Base-by-base conservation (phyloP, 2,329 filamentous ascomycete genomes). In the Hymenoscyphus fraxineus region DNA sequence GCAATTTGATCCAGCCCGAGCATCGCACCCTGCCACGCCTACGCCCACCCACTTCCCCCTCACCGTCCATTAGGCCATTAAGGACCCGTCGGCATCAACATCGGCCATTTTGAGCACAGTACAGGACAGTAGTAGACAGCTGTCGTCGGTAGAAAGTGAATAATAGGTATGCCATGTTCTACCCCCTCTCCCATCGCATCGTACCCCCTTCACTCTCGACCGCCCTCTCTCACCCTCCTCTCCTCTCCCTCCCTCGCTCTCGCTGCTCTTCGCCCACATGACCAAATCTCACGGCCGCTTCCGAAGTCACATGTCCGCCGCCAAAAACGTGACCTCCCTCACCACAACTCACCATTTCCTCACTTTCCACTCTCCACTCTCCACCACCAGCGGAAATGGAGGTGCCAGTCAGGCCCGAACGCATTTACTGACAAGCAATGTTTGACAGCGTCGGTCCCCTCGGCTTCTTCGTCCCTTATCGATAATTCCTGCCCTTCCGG, bases 341-440 rank as follows among this genome's bases (percentile, higher is more conserved):
- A 56, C 27, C 27, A 31, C 58, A 44, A n/a, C 40, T 15, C 35
- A 2, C n/a, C 6, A 13, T 15, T 44, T 39, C 2, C 41, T 31
- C 38, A 15, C 27, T 1, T 27, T 47, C 35, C 44, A 47, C 44
- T 22, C 44, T 19, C n/a, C n/a, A 16, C 10, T 10, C 15, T 9
- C 44, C 44, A 22, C 44, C 16, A 16, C 44, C 44, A 51, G n/a
- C n/a, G 3, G 7, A 22, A 51, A 12, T 22, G n/a, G n/a, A 51
- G 44, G 44, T 27, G 44, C 60, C 56, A 59, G 59, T 59, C 9
- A 62, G 41, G 27, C 51, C 19, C 35, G 22, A 35, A 16, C 39
- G 22, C 41, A 22, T 19, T 62, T 62, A 63, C 61, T 63, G 44
- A 59, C 61, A 35, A 59, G 40, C 61, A 40, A 59, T 63, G 61